Percentiles rank a stretch among this genome's conserved stretches.
Evolutionary conservation across 192 early-diverging fungal species (phyloP).

Genomic region (Geosiphon pyriformis): DNA sequence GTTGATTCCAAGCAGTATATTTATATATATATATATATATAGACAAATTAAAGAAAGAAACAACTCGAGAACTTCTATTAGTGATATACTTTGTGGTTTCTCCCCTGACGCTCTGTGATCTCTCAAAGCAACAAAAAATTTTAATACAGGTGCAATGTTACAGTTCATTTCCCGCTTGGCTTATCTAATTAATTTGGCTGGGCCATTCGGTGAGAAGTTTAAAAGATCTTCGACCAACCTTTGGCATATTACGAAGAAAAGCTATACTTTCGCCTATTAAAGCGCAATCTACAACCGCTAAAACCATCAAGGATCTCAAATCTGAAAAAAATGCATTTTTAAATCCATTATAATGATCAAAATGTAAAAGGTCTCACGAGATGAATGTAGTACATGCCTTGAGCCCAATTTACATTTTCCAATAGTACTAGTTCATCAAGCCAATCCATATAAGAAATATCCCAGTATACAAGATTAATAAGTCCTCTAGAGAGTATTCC

Average conservation of each 20-base stretch:
- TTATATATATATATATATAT: too few species aligned
- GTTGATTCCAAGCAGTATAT: too few species aligned
- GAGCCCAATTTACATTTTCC: conserved; percentile 20
- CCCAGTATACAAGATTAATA: conserved; percentile 21
- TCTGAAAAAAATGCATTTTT: background rate
- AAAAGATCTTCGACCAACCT: background rate
- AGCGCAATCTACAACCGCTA: conserved; percentile 1
- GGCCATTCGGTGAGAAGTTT: background rate
- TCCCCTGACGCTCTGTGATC: too few species aligned
- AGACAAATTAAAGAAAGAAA: too few species aligned
- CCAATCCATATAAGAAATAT: conserved; percentile 22
- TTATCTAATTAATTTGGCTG: background rate
- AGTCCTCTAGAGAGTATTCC: conserved; percentile 4
- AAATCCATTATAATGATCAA: background rate
- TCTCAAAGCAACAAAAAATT: too few species aligned
- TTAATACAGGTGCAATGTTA: too few species aligned
- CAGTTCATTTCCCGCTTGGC: too few species aligned
- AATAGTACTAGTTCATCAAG: conserved; percentile 8
- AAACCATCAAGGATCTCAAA: conserved; percentile 11
- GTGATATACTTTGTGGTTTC: too few species aligned
- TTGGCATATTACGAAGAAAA: background rate
- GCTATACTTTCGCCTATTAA: background rate
- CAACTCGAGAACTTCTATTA: too few species aligned
- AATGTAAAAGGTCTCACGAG: background rate
- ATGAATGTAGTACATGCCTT: too few species aligned